Base-by-base conservation (phyloP, 2,329 filamentous ascomycete species). In the Ciborinia camelliae region DNA sequence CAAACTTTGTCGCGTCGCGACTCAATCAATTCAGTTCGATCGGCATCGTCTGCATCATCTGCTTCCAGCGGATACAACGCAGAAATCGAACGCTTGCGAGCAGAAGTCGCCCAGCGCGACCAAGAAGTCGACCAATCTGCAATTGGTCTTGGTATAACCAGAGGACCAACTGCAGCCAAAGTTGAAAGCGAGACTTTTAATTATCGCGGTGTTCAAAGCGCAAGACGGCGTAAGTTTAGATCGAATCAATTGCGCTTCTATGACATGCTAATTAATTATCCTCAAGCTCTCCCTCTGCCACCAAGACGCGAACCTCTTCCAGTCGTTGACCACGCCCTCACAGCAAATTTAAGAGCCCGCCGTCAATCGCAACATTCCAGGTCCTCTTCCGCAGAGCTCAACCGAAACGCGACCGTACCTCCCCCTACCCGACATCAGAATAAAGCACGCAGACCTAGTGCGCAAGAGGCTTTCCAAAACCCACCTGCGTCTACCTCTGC, bases 151-250 rank as follows among this genome's bases (percentile, higher is more conserved):
- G 55, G 55, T 26, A 35, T 59, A 2, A 47, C 9, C n/a, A 32
- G n/a, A 47, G 41, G 43, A 26, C 9, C 15, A 59, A 48, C 18
- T 28, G 15, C 53, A 20, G 23, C 35, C 7, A 18, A 28, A n/a
- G 26, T 3, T 59, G 41, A 59, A 47, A 47, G 55, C 18, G 55
- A 59, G 9, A 9, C 43, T 30, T 47, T 59, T 8, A 59, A 23
- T 47, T 59, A 59, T 26, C 55, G 55, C 47, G 55, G 55, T 26
- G 55, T 59, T 18, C 41, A 48, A 26, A 59, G 55, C 15, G 55
- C 41, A 8, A 28, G 28, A 59, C 43, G n/a, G 52, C n/a, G 58
- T 61, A 39, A 52, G 45, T 39, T 61, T 28, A 50, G 58, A 39
- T 61, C 45, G 32, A 30, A 37, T 39, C 35, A 30, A 30, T 52